Evolutionary conservation across 805 yeast species (phyloP).

Genomic region (Cyberlindnera maritima): DNA sequence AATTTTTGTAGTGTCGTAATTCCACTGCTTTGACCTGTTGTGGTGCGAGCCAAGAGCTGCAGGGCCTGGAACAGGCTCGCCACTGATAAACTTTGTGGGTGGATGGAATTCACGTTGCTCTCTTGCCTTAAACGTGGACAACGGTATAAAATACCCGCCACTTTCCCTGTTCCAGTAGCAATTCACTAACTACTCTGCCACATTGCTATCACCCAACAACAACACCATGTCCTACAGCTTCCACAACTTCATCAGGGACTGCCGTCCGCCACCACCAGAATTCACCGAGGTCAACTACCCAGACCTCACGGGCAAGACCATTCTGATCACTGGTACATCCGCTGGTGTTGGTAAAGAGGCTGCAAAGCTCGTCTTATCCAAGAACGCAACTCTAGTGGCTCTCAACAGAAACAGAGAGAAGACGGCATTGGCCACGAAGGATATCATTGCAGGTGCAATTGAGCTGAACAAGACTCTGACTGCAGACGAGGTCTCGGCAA

Average conservation of each 20-base stretch:
- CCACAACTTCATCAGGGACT: neutral
- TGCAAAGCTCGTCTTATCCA: constrained; percentile 29
- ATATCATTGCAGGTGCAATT: constrained; percentile 24
- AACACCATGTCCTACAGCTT: too few species aligned
- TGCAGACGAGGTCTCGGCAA: constrained; percentile 14
- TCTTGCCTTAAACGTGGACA: too few species aligned
- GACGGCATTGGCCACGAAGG: constrained; percentile 29
- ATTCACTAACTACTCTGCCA: too few species aligned
- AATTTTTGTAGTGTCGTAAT: too few species aligned
- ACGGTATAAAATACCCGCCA: too few species aligned
- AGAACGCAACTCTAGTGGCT: constrained; percentile 36
- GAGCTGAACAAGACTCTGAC: constrained; percentile 8
- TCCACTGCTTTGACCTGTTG: too few species aligned
- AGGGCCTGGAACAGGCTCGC: too few species aligned
- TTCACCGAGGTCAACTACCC: constrained; percentile 30
- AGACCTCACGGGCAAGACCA: constrained; percentile 23
- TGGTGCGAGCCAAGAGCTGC: too few species aligned
- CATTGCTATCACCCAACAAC: too few species aligned
- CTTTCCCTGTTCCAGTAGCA: too few species aligned
- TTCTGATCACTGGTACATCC: constrained; percentile 32
- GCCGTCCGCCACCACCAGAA: constrained; percentile 14
- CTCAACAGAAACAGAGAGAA: constrained; percentile 36
- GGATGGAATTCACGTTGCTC: too few species aligned
- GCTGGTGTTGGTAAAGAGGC: constrained; percentile 35
- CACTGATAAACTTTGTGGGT: too few species aligned